phyloP scores from a whole-genome alignment of 148 eudicot genomes.

The Fagopyrum tataricum region DNA sequence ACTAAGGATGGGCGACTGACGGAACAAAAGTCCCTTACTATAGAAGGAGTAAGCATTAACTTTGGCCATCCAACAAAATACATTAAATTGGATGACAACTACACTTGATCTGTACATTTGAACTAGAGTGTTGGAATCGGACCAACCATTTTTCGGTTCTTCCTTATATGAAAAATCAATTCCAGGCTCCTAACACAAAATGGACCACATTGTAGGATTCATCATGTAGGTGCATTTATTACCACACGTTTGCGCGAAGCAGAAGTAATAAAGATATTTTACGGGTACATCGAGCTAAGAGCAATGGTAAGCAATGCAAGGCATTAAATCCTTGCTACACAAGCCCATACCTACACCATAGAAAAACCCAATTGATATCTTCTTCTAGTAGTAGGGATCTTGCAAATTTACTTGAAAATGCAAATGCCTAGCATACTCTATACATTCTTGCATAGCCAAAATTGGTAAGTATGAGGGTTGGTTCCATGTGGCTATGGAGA shows the following conservation, averaged over 20 bases:
- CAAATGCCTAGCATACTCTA: not conserved
- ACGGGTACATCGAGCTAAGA: not conserved
- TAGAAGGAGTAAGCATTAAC: not conserved
- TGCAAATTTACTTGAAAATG: not conserved
- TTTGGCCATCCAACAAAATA: not conserved
- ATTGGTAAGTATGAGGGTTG: not conserved
- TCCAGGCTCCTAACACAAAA: not conserved
- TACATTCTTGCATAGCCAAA: not conserved
- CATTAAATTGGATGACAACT: not conserved
- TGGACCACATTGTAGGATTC: not conserved
- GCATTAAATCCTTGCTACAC: not conserved
- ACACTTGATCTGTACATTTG: not conserved
- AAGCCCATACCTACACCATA: not conserved
- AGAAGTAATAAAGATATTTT: not conserved
- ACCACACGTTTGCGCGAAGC: not conserved
- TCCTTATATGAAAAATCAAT: not conserved
- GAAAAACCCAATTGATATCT: not conserved
- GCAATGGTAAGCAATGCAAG: not conserved
- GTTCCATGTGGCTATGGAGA: not conserved
- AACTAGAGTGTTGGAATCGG: not conserved
- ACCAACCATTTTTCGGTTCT: not conserved
- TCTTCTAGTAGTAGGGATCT: not conserved
- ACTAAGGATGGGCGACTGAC: constrained; percentile 4
- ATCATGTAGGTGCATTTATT: not conserved
- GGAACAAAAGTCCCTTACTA: not conserved